Evolutionary conservation across 148 eudicot species (phyloP).

Genomic region (Simmondsia chinensis): DNA sequence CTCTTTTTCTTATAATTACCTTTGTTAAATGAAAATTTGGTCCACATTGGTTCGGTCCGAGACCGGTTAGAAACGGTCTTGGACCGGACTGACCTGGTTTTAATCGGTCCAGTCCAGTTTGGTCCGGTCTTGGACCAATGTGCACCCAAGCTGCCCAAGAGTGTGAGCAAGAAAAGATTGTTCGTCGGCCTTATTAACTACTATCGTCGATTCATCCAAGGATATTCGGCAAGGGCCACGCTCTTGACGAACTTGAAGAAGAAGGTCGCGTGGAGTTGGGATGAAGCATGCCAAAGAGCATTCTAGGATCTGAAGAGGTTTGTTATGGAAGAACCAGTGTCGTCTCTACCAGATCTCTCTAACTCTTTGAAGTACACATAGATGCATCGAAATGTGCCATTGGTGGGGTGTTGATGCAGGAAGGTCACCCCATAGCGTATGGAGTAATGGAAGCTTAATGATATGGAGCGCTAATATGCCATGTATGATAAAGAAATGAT

Average conservation of each 20-base stretch:
- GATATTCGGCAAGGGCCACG: no score
- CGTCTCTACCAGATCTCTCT: background rate
- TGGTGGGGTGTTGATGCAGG: slow-evolving; percentile 2
- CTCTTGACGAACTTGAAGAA: background rate
- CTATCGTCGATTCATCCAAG: background rate
- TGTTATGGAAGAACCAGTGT: background rate
- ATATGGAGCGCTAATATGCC: background rate
- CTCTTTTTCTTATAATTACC: no score
- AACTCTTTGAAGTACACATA: background rate
- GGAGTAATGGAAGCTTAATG: background rate
- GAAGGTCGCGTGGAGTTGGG: no score
- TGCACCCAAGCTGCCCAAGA: no score
- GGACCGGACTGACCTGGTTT: no score
- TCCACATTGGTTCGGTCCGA: no score
- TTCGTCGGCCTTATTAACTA: background rate
- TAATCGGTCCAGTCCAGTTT: no score
- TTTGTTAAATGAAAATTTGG: no score
- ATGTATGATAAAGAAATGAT: slow-evolving; percentile 1
- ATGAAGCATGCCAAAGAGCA: background rate
- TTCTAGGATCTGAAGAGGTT: background rate
- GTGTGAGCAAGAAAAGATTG: background rate
- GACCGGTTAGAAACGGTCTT: no score
- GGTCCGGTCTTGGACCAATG: no score
- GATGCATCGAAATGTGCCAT: slow-evolving; percentile 3
- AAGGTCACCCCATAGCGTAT: background rate